A percentile compares a stretch with the other conserved stretches of the same genome.
Conservation (phyloP, 345 rosid genomes). For the Corchorus capsularis region DNA sequence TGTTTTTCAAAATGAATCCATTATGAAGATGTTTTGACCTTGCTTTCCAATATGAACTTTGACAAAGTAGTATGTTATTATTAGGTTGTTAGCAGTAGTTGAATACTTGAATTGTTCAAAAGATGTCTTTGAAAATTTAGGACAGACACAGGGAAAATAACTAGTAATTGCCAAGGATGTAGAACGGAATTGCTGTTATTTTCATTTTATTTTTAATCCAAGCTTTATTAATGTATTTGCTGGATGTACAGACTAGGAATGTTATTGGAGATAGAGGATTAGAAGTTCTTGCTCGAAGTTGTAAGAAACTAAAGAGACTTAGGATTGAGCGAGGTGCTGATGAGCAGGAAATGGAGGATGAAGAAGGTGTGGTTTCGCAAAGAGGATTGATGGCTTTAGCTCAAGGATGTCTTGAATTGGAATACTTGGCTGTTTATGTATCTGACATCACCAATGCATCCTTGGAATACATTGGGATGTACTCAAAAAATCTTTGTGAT, state of each 20-base stretch:
- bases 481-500: constrained; percentile 72
- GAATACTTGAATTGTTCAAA: neutral
- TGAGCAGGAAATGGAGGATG: constrained; percentile 85
- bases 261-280: constrained; percentile 93
- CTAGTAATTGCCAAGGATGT: neutral
- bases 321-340: constrained; percentile 94
- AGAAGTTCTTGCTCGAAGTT: constrained; percentile 73
- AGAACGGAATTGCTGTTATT: neutral
- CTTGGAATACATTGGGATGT: constrained; percentile 61
- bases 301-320: constrained; percentile 79
- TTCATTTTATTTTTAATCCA: neutral
- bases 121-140: constrained; percentile 9
- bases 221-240: constrained; percentile 14
- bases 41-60: neutral
- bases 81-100: neutral
- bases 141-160: neutral
- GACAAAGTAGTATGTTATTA: neutral
- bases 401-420: constrained; percentile 79
- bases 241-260: constrained; percentile 75
- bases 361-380: constrained; percentile 84
- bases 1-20: neutral
- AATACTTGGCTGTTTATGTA: constrained; percentile 83
- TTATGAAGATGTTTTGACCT: neutral
- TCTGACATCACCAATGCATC: constrained; percentile 82
- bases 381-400: constrained; percentile 84